Base-by-base conservation (phyloP, 208 protist genomes). In the Porcisia hertigi region DNA sequence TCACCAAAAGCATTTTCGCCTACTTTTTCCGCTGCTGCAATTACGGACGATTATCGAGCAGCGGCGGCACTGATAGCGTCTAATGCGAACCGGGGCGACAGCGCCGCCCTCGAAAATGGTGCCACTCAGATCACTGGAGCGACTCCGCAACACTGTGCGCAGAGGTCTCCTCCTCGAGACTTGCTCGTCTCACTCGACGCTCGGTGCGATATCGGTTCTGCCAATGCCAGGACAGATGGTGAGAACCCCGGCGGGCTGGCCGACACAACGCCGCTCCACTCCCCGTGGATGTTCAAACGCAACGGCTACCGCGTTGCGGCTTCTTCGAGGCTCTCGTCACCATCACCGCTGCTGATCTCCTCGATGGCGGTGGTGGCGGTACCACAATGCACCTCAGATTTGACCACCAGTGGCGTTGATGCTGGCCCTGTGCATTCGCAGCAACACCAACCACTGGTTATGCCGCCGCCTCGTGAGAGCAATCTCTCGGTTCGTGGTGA, bases 191-290 rank as follows among this genome's bases (percentile, higher is more conserved):
- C 71, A 25, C 43, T 76, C 34, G 71, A 69, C 39, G 71, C 55
- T 45, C 77, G 71, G 43, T 57, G 58, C 72, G 65, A 52, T 49
- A n/a, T 36, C 14, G 20, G 45, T 71, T 36, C 53, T n/a, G 52
- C n/a, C 65, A 39, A 39, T 12, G 1, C 52, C 3, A 23, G n/a
- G 39, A 69, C 11, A 23, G 53, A 20, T 3, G 49, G 20, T 16
- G 77, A 81, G 36, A 30, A 30, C 16, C 25, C 47, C 55, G 71
- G 55, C 25, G 71, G 71, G 8, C 65, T 73, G 25, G 77, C 73
- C 18, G 54, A 81, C 62, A 70, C 71, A 0, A 47, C 69, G 5
- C 49, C 77, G 55, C 45, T 76, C 0, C 69, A 67, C 64, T 47
- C 30, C n/a, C 12, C 59, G 53, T 45, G 69, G 53, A 60, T 2